phyloP scores from a whole-genome alignment of 495 filamentous ascomycete genomes.

The Penicillium crystallinum region DNA sequence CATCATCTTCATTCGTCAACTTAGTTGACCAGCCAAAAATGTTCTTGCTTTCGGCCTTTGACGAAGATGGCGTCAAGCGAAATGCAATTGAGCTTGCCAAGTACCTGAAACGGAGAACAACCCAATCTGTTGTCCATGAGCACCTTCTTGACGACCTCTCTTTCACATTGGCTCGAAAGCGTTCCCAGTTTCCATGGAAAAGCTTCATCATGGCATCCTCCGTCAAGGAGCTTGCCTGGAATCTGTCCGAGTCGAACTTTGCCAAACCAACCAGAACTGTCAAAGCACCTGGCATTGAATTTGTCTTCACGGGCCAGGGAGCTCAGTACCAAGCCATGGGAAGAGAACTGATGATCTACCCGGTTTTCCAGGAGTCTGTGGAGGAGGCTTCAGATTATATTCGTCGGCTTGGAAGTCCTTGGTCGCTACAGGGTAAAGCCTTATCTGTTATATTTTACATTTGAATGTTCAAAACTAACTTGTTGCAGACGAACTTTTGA shows the following conservation, averaged over 20 bases:
- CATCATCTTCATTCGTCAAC: neutral
- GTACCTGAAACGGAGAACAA: constrained; percentile 13
- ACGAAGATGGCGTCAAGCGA: constrained; percentile 27
- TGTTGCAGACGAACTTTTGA: constrained; percentile 16
- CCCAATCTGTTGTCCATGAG: neutral
- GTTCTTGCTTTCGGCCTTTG: constrained; percentile 25
- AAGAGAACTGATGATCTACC: constrained; percentile 21
- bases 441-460: constrained; percentile 24
- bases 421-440: constrained; percentile 24
- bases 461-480: neutral
- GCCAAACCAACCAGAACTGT: constrained; percentile 13
- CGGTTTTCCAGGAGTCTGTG: constrained; percentile 23
- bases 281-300: constrained; percentile 12
- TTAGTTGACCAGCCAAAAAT: constrained; percentile 13
- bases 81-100: constrained; percentile 16
- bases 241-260: constrained; percentile 12
- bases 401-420: constrained; percentile 23
- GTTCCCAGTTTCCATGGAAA: constrained; percentile 24
- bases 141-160: constrained; percentile 21
- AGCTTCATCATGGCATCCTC: constrained; percentile 20
- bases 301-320: constrained; percentile 35
- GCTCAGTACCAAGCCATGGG: constrained; percentile 34
- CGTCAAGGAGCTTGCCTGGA: constrained; percentile 17
- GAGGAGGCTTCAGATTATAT: constrained; percentile 23
- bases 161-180: constrained; percentile 18